Conservation (phyloP, 2,329 filamentous ascomycete species). For the Fusarium clavum region DNA sequence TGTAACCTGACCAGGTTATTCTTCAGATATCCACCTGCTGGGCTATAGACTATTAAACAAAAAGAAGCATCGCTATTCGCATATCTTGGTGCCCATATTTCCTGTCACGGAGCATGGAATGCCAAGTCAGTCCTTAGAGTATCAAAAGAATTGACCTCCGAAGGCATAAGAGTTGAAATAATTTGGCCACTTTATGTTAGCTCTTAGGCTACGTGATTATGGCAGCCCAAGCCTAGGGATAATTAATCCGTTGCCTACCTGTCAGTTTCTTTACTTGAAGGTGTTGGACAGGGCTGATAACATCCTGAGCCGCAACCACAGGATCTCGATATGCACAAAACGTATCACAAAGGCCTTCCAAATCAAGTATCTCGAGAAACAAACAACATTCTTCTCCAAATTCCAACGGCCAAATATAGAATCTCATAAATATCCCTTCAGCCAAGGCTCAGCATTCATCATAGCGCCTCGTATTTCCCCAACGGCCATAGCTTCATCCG, state of each 20-base stretch:
- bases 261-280: background rate
- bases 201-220: too few species aligned
- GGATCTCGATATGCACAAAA: background rate
- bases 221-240: too few species aligned
- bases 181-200: too few species aligned
- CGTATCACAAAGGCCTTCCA: background rate
- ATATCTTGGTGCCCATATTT: background rate
- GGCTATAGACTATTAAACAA: background rate
- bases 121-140: too few species aligned
- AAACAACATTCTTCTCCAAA: background rate
- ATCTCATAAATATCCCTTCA: background rate
- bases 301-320: background rate
- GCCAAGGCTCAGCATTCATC: background rate
- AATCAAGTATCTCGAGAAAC: background rate
- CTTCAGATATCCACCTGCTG: background rate
- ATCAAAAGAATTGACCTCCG: too few species aligned
- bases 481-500: constrained; percentile 13
- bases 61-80: background rate
- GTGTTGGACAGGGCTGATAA: background rate
- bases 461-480: constrained; percentile 23
- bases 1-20: background rate
- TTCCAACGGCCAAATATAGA: background rate
- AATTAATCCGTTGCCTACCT: too few species aligned
- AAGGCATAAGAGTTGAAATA: too few species aligned
- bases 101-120: background rate